These are phyloP conservation scores for Bacidia rubella DNA, from an alignment of 495 filamentous ascomycete genomes.

Conservation along the genomic window DNA sequence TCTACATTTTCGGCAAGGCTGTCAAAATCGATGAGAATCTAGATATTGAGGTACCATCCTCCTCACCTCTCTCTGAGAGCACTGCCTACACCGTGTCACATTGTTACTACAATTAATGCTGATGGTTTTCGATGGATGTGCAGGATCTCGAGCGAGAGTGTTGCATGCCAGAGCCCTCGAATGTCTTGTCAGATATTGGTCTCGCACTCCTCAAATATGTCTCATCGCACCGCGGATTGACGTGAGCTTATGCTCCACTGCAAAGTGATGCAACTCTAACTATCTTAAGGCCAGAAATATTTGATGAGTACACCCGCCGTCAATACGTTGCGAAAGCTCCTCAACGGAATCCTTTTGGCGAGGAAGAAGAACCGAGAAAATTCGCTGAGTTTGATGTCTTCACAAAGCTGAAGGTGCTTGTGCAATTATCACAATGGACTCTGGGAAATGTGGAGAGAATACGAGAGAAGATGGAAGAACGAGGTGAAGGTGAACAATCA, in stretches of 20 bases:
- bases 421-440: slow-evolving; percentile 84
- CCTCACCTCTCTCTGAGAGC: neutral
- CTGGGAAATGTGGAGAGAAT: slow-evolving; percentile 75
- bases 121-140: neutral
- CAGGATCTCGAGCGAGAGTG: slow-evolving; percentile 87
- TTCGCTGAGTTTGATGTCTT: slow-evolving; percentile 76
- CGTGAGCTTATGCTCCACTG: slow-evolving; percentile 40
- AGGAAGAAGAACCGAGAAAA: slow-evolving; percentile 53
- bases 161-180: slow-evolving; percentile 58
- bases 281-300: slow-evolving; percentile 57
- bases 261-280: neutral
- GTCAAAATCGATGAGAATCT: slow-evolving; percentile 80
- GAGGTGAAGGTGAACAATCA: slow-evolving; percentile 65
- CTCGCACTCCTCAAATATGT: slow-evolving; percentile 82
- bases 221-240: slow-evolving; percentile 83
- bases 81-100: slow-evolving; percentile 1
- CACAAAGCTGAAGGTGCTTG: slow-evolving; percentile 75
- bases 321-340: slow-evolving; percentile 81
- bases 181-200: slow-evolving; percentile 66
- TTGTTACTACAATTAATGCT: slow-evolving; percentile 1
- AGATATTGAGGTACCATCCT: slow-evolving; percentile 60
- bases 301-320: slow-evolving; percentile 85
- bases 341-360: slow-evolving; percentile 71
- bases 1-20: slow-evolving; percentile 72
- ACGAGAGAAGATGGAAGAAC: slow-evolving; percentile 73